phyloP scores from a whole-genome alignment of 192 early-diverging fungal genomes.

The Entomortierella parvispora region DNA sequence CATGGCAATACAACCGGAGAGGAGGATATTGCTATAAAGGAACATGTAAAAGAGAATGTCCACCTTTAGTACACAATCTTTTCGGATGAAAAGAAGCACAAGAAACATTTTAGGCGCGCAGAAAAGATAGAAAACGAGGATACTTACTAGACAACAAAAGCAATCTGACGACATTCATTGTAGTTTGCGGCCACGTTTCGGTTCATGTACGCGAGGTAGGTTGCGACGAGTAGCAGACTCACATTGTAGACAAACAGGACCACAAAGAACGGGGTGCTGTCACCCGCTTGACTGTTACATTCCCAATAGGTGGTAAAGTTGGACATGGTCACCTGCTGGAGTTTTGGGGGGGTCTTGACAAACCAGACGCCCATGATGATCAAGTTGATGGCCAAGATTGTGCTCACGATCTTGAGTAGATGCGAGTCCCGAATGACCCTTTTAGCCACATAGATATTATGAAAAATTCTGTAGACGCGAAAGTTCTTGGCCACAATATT shows the following conservation, averaged over 20 bases:
- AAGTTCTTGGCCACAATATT: slow-evolving; percentile 65
- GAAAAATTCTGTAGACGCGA: slow-evolving; percentile 50
- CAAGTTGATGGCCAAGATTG: slow-evolving; percentile 45
- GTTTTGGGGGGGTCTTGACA: slow-evolving; percentile 21
- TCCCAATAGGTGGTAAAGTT: slow-evolving; percentile 37
- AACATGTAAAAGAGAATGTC: no score
- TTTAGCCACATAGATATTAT: slow-evolving; percentile 53
- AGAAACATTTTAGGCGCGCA: not conserved
- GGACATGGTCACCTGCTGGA: slow-evolving; percentile 17
- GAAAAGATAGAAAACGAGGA: not conserved
- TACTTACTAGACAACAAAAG: slow-evolving; percentile 61
- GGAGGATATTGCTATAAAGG: slow-evolving; percentile 36
- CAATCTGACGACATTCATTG: slow-evolving; percentile 59
- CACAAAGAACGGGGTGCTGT: slow-evolving; percentile 22
- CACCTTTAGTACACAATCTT: not conserved
- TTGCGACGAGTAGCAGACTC: slow-evolving; percentile 24
- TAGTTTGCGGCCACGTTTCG: slow-evolving; percentile 56
- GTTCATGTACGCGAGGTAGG: slow-evolving; percentile 47
- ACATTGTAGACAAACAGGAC: slow-evolving; percentile 55
- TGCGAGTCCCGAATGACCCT: slow-evolving; percentile 39
- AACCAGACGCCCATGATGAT: slow-evolving; percentile 39
- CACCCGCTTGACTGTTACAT: slow-evolving; percentile 7
- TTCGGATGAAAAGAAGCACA: not conserved
- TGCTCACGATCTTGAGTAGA: slow-evolving; percentile 41
- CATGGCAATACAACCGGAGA: slow-evolving; percentile 43